A percentile compares a stretch with the other conserved stretches of the same genome.
Evolutionary conservation across 2,329 filamentous ascomycete species (phyloP).

Genomic region (Metarhizium guizhouense): DNA sequence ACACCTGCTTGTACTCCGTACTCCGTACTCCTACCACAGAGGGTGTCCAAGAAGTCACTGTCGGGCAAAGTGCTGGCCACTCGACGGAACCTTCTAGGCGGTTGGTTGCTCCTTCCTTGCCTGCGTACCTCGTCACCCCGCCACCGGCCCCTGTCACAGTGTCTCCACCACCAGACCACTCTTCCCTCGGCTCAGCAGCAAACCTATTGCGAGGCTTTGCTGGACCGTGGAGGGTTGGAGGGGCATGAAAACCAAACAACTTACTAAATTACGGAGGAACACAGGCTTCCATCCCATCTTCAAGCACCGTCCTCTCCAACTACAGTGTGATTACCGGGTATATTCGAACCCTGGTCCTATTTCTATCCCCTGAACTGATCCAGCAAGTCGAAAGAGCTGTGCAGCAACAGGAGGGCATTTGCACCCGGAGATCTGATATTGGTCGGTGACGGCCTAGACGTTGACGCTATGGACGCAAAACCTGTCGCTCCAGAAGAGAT

Average conservation of each 20-base stretch:
- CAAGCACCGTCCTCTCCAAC: not conserved
- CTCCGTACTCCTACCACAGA: no score
- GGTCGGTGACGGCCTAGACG: not conserved
- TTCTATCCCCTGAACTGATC: not conserved
- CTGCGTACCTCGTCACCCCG: not conserved
- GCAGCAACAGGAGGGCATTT: slow-evolving; percentile 1
- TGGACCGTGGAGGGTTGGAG: slow-evolving; percentile 2
- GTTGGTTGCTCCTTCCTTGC: not conserved
- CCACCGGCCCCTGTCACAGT: not conserved
- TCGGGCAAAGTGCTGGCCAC: no score
- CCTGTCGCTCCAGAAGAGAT: slow-evolving; percentile 11
- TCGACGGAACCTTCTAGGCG: not conserved
- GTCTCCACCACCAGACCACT: not conserved
- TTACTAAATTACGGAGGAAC: not conserved
- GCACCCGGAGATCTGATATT: slow-evolving; percentile 11
- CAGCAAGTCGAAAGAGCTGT: not conserved
- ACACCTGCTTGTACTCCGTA: no score
- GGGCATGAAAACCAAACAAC: not conserved
- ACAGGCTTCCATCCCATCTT: not conserved
- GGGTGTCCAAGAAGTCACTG: no score
- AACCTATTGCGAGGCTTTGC: not conserved
- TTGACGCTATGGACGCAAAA: slow-evolving; percentile 11
- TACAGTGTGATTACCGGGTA: not conserved
- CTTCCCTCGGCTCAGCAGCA: slow-evolving; percentile 8
- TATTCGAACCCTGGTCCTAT: not conserved